phyloP scores from a whole-genome alignment of 352 stramenopile genomes.

The Globisporangium viniferum region DNA sequence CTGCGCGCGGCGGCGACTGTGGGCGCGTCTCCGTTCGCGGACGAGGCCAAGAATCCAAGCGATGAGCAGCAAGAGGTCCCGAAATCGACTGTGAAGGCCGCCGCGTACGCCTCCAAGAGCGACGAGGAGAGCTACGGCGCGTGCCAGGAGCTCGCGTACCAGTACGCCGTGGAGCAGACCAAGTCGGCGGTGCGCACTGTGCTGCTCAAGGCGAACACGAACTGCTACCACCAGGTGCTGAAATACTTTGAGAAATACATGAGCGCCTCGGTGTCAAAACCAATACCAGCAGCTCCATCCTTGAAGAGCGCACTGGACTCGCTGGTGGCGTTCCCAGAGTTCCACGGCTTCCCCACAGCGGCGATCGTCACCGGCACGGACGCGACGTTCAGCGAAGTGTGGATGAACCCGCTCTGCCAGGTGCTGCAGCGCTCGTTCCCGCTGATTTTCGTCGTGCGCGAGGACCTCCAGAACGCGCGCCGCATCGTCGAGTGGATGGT shows the following conservation, averaged over 20 bases:
- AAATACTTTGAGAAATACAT: constrained; percentile 62
- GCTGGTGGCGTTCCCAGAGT: constrained; percentile 33
- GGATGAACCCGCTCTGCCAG: constrained; percentile 63
- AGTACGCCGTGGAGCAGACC: constrained; percentile 56
- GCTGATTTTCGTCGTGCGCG: constrained; percentile 47
- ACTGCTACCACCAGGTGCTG: constrained; percentile 62
- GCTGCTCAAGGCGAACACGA: constrained; percentile 61
- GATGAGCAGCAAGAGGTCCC: background rate
- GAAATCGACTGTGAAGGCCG: background rate
- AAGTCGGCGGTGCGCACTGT: constrained; percentile 51
- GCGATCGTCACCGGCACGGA: constrained; percentile 69
- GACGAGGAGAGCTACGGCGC: constrained; percentile 40
- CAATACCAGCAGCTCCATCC: background rate
- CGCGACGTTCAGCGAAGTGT: constrained; percentile 72
- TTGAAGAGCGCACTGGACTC: constrained; percentile 13
- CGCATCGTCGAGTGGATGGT: constrained; percentile 64
- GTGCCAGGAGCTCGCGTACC: constrained; percentile 66
- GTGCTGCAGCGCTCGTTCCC: constrained; percentile 73
- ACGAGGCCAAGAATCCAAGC: background rate
- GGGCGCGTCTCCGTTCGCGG: constrained; percentile 5
- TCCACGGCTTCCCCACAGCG: constrained; percentile 55
- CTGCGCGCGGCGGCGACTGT: background rate
- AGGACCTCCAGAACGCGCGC: constrained; percentile 53
- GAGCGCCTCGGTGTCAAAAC: background rate
- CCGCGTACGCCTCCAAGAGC: background rate